Evolutionary conservation across 2,329 filamentous ascomycete genomes (phyloP).

Genomic region (Penicillium sp.): DNA sequence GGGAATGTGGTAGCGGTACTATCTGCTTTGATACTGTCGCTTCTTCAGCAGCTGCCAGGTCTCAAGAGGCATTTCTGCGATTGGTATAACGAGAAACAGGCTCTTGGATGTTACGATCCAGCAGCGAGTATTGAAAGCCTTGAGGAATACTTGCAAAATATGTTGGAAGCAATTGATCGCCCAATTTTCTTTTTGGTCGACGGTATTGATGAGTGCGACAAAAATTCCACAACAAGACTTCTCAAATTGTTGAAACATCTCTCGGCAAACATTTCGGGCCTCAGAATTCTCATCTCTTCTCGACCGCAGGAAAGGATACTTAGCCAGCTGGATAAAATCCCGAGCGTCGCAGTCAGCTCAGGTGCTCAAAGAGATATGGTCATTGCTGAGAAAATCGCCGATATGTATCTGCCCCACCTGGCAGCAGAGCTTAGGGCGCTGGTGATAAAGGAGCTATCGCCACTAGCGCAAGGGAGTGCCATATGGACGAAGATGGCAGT

Average conservation of each 20-base stretch:
- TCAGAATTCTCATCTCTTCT: background rate
- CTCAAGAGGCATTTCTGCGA: background rate
- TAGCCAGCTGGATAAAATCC: background rate
- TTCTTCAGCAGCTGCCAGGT: background rate
- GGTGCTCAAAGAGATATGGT: background rate
- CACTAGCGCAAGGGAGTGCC: background rate
- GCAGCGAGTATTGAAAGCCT: background rate
- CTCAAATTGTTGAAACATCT: background rate
- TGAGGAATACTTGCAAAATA: background rate
- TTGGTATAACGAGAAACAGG: background rate
- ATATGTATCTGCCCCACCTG: background rate
- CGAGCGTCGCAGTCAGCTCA: background rate
- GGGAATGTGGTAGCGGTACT: background rate
- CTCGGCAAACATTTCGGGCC: background rate
- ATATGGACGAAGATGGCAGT: background rate
- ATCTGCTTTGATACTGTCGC: background rate
- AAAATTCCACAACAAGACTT: background rate
- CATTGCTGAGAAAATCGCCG: background rate
- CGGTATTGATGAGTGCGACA: constrained; percentile 1
- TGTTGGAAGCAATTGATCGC: background rate
- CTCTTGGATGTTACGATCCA: background rate
- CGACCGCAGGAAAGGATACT: background rate
- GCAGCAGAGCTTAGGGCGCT: background rate
- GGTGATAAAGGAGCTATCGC: background rate
- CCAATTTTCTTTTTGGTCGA: background rate